Evolutionary conservation across 2,329 filamentous ascomycete species (phyloP).

Genomic region (Thielaviopsis cerberus): DNA sequence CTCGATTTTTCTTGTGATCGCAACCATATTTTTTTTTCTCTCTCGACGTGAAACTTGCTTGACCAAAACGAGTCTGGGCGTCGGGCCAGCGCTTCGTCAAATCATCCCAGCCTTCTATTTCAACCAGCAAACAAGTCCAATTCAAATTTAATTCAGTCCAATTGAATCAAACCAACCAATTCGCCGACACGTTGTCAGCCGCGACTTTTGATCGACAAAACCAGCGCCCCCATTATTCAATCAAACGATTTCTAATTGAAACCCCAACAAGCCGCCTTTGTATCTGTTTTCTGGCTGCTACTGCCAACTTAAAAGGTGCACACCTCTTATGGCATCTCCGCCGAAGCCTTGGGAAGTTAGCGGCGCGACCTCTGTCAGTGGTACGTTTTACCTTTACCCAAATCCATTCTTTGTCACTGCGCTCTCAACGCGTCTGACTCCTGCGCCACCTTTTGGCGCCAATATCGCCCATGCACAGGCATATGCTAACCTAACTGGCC

Average conservation of each 20-base stretch:
- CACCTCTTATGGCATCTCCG: slow-evolving; percentile 48
- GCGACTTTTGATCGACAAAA: no score
- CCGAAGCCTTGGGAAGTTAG: slow-evolving; percentile 94
- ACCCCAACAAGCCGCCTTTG: no score
- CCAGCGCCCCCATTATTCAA: no score
- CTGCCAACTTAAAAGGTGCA: no score
- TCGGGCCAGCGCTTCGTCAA: neutral
- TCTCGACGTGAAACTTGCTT: neutral
- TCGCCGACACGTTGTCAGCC: no score
- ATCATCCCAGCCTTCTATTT: neutral
- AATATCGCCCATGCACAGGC: slow-evolving; percentile 20
- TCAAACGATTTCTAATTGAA: no score
- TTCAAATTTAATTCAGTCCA: neutral
- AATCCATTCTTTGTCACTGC: slow-evolving; percentile 8
- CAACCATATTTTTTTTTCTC: neutral
- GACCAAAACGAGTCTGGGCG: neutral
- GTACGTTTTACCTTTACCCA: slow-evolving; percentile 1
- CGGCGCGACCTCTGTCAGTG: slow-evolving; percentile 27
- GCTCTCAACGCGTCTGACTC: slow-evolving; percentile 6
- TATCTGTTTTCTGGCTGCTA: no score
- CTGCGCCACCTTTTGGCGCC: slow-evolving; percentile 23
- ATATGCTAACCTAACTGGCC: neutral
- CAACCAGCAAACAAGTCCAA: neutral
- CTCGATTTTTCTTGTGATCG: neutral
- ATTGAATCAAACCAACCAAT: neutral